A percentile compares a stretch with the other conserved stretches of the same genome.
phyloP scores from a whole-genome alignment of 2,329 filamentous ascomycete species.

The Penicillium sp. region DNA sequence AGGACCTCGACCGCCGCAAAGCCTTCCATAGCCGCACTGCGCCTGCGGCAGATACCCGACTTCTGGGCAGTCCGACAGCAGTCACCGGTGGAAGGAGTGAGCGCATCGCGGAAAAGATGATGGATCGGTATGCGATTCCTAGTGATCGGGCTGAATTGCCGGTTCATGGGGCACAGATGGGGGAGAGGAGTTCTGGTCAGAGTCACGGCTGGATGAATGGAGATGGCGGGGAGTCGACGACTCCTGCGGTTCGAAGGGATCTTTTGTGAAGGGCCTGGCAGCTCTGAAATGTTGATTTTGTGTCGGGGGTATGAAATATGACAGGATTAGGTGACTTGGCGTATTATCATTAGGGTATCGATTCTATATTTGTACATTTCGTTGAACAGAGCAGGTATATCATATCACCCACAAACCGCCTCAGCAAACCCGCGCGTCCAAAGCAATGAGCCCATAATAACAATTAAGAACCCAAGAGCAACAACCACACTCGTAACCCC shows the following conservation, averaged over 20 bases:
- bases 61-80: conserved; percentile 6
- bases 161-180: conserved; percentile 14
- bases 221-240: background rate
- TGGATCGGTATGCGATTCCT: conserved; percentile 19
- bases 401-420: conserved; percentile 35
- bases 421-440: conserved; percentile 53
- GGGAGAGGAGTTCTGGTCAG: background rate
- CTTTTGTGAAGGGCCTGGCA: background rate
- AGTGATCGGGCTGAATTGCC: conserved; percentile 21
- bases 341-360: no score
- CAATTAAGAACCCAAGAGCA: conserved; percentile 54
- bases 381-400: no score
- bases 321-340: no score
- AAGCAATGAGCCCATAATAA: conserved; percentile 61
- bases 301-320: no score
- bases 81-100: conserved; percentile 5
- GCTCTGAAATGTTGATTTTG: no score
- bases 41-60: background rate
- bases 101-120: conserved; percentile 32
- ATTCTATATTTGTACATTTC: no score
- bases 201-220: conserved; percentile 2
- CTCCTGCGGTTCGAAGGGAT: background rate
- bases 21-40: conserved; percentile 26
- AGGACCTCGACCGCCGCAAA: conserved; percentile 39
- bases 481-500: conserved; percentile 52